phyloP scores from a whole-genome alignment of 345 rosid genomes.

The Citrus cavaleriei region DNA sequence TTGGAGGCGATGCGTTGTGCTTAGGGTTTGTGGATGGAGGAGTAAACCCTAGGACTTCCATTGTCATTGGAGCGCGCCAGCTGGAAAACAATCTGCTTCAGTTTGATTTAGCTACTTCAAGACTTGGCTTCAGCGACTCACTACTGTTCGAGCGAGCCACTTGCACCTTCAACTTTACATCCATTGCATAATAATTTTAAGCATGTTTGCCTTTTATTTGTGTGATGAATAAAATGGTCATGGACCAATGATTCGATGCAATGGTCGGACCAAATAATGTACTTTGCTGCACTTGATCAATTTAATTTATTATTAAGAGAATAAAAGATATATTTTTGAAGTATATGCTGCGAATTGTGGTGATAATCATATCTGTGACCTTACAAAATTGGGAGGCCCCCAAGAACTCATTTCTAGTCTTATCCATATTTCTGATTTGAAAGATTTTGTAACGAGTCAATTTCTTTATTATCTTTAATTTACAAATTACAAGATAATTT shows the following conservation, averaged over 20 bases:
- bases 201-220: no score
- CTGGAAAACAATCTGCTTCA: constrained; percentile 26
- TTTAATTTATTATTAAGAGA: background rate
- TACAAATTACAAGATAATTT: background rate
- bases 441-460: background rate
- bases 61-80: constrained; percentile 22
- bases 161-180: constrained; percentile 13
- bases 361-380: no score
- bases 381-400: background rate
- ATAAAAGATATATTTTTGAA: background rate
- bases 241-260: background rate
- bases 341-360: no score
- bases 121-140: constrained; percentile 24
- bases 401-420: background rate
- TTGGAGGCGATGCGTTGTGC: constrained; percentile 1
- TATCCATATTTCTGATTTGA: background rate
- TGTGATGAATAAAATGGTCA: background rate
- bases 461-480: background rate
- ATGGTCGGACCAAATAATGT: background rate
- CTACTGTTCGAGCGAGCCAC: background rate
- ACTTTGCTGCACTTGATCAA: background rate
- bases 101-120: constrained; percentile 27
- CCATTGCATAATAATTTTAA: background rate
- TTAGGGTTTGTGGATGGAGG: constrained; percentile 22
- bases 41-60: constrained; percentile 11